These are phyloP conservation scores for Magnolia officinalis DNA, from an alignment of 164 flowering plant species.

Conservation along the genomic window DNA sequence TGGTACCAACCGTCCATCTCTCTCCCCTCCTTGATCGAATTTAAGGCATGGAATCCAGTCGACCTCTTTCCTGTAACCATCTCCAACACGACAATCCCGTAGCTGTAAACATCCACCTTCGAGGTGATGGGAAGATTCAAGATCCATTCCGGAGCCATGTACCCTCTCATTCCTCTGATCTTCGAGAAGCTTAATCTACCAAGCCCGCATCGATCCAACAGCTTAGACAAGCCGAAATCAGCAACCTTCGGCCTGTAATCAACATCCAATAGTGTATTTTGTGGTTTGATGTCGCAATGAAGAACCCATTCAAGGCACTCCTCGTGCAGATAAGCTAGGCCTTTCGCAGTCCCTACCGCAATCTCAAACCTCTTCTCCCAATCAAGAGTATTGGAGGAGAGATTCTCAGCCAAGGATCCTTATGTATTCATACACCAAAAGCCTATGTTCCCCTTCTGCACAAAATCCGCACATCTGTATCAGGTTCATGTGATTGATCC, in stretches of 20 bases:
- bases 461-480: conserved; percentile 35
- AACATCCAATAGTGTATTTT: conserved; percentile 29
- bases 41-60: neutral
- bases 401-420: conserved; percentile 28
- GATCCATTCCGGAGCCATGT: conserved; percentile 51
- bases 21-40: neutral
- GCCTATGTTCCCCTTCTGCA: conserved; percentile 20
- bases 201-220: conserved; percentile 9
- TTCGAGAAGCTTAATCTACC: conserved; percentile 18
- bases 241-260: conserved; percentile 32
- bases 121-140: conserved; percentile 28
- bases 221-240: conserved; percentile 40
- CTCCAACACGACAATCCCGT: conserved; percentile 39
- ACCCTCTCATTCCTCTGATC: conserved; percentile 41
- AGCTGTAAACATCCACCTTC: conserved; percentile 47
- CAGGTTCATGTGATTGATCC: conserved; percentile 34
- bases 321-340: conserved; percentile 38
- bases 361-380: conserved; percentile 21
- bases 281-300: conserved; percentile 39
- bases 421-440: conserved; percentile 33
- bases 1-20: neutral
- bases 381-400: conserved; percentile 16
- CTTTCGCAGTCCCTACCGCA: conserved; percentile 32
- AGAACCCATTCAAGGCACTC: conserved; percentile 44
- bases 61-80: conserved; percentile 14